Base-by-base conservation (phyloP, 495 filamentous ascomycete species). In the Elasticomyces elasticus region DNA sequence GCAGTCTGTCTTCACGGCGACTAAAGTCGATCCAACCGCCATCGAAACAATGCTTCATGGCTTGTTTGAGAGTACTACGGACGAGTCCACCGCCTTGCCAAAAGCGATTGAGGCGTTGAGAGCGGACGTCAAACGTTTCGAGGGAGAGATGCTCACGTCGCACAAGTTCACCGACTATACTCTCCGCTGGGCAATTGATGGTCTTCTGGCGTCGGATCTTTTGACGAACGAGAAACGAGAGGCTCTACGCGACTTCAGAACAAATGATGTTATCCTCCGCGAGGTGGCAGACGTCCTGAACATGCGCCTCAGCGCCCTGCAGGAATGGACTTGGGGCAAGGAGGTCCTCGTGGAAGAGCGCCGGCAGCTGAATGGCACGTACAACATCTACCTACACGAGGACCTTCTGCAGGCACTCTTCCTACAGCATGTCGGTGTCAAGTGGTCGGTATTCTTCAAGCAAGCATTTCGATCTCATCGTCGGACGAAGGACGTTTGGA, bases 1-100 rank as follows among this genome's bases (percentile, higher is more conserved):
- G 66, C 61, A 66, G 1, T 63, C 73, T 35, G 81, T 79, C 17
- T 86, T 87, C 60, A 72, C 67, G 10, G 64, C 67, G 7, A 67
- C 66, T 26, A 49, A 57, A 40, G 48, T 62, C 1, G 63, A 69
- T 41, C 27, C 51, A 27, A 20, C 23, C 17, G 54, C 44, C 12
- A 64, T 69, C 30, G 42, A 62, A 20, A 49, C 10, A 1, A 69
- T 67, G 53, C 62, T 70, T 1, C 47, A 56, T 10, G 57, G 58
- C 1, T 51, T 69, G 19, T 69, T 69, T 44, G 57, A 57, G 22
- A 57, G 63, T 24, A 66, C 64, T 0, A 24, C 42, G 13, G 49
- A 49, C 13, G 47, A 67, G 2, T 59, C 56, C 13, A 43, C 57
- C 9, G 19, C 45, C 13, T 61, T 64, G 44, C 53, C 54, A 17